A percentile compares a stretch with the other conserved stretches of the same genome.
Evolutionary conservation across 495 filamentous ascomycete species (phyloP).

Genomic region (Friedmanniomyces simplex): DNA sequence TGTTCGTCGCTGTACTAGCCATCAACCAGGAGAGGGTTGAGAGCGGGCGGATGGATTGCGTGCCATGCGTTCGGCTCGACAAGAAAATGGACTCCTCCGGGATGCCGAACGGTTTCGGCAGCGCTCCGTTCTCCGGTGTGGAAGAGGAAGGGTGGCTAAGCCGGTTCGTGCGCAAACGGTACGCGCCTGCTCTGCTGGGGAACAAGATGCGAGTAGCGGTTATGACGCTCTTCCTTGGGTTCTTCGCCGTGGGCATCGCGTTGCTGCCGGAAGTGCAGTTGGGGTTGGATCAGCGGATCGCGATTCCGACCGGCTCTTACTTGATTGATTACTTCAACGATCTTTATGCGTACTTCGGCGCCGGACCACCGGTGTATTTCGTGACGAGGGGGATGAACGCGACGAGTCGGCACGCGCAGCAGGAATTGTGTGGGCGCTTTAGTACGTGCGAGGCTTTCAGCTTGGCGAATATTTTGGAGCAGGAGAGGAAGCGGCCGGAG

Average conservation of each 20-base stretch:
- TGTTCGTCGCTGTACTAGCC: constrained; percentile 86
- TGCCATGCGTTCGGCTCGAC: constrained; percentile 74
- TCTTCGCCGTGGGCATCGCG: constrained; percentile 77
- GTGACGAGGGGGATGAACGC: constrained; percentile 72
- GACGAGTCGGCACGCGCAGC: constrained; percentile 62
- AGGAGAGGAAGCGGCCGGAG: constrained; percentile 82
- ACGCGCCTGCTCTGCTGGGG: constrained; percentile 71
- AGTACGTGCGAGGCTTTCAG: constrained; percentile 75
- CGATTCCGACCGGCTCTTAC: constrained; percentile 86
- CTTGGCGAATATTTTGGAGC: constrained; percentile 77
- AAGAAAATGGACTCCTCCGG: constrained; percentile 43
- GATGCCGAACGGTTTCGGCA: constrained; percentile 34
- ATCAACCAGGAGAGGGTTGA: constrained; percentile 85
- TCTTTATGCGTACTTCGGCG: constrained; percentile 80
- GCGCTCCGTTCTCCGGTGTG: constrained; percentile 42
- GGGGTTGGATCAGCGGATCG: constrained; percentile 87
- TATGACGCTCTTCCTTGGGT: constrained; percentile 68
- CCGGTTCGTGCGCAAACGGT: constrained; percentile 74
- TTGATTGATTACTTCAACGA: constrained; percentile 92
- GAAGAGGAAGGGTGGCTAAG: constrained; percentile 76
- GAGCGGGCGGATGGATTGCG: constrained; percentile 77
- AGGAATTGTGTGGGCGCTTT: constrained; percentile 83
- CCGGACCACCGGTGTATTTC: constrained; percentile 92
- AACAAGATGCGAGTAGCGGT: constrained; percentile 67
- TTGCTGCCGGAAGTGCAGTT: constrained; percentile 75